Percentiles rank a stretch among this genome's conserved stretches.
These are phyloP conservation scores for Monilinia vaccinii-corymbosi DNA, from an alignment of 2,329 filamentous ascomycete genomes.

Conservation along the genomic window DNA sequence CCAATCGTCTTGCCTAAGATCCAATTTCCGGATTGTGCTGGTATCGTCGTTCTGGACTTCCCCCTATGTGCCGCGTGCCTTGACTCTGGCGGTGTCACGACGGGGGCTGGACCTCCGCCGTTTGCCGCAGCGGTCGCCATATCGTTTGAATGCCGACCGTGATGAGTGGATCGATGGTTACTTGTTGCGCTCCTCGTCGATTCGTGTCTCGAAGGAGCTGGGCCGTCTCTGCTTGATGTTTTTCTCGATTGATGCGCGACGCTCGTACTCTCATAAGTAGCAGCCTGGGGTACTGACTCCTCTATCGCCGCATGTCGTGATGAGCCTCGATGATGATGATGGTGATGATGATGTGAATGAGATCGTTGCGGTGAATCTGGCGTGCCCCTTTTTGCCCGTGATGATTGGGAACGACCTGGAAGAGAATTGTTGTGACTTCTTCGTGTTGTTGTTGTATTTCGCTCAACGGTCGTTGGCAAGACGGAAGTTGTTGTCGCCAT, in stretches of 20 bases:
- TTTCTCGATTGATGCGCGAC: constrained; percentile 37
- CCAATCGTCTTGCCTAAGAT: constrained; percentile 93
- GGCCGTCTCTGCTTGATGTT: constrained; percentile 27
- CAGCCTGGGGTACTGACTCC: constrained; percentile 47
- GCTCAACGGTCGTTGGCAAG: constrained; percentile 22
- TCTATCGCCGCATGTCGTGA: constrained; percentile 34
- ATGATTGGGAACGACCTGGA: constrained; percentile 26
- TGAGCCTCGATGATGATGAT: constrained; percentile 30
- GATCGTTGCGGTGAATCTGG: constrained; percentile 20
- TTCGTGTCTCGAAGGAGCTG: constrained; percentile 20
- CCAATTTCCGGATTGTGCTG: constrained; percentile 86
- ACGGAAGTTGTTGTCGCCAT: constrained; percentile 23
- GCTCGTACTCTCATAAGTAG: constrained; percentile 69
- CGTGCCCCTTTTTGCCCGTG: constrained; percentile 17
- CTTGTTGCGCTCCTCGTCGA: constrained; percentile 32
- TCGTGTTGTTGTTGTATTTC: constrained; percentile 11
- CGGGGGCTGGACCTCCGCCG: constrained; percentile 44
- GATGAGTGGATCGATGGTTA: constrained; percentile 29
- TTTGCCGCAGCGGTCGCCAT: constrained; percentile 41
- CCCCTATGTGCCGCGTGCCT: constrained; percentile 40
- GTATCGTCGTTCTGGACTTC: constrained; percentile 70
- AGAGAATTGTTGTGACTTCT: constrained; percentile 24
- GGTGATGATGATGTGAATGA: constrained; percentile 23
- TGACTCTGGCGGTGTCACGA: constrained; percentile 40
- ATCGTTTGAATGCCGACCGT: constrained; percentile 31